Conservation (phyloP, 164 flowering plant species). For the Amborella trichopoda region DNA sequence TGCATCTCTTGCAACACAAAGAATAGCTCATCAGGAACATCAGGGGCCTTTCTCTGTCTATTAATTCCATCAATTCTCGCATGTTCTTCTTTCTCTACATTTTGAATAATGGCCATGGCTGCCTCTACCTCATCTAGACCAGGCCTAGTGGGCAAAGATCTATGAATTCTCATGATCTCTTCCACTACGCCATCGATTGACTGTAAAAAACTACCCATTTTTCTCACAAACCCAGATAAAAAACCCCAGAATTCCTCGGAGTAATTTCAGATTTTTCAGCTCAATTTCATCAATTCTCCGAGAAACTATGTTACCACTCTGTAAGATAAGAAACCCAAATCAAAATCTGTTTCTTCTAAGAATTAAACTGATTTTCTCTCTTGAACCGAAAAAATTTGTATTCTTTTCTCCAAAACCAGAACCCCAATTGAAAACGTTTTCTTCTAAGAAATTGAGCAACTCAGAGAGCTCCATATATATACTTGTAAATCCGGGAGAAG, state of each 20-base stretch:
- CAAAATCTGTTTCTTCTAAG: no score
- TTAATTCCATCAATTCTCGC: conserved; percentile 29
- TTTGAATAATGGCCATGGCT: conserved; percentile 34
- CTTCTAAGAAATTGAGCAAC: no score
- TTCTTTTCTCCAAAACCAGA: no score
- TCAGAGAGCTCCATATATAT: no score
- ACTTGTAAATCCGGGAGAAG: no score
- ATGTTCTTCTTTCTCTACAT: conserved; percentile 58
- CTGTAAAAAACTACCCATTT: conserved; percentile 15
- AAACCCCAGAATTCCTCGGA: background rate
- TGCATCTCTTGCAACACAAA: conserved; percentile 33
- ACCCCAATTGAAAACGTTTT: no score
- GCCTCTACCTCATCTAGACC: conserved; percentile 56
- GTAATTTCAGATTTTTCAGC: no score
- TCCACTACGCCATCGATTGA: conserved; percentile 31
- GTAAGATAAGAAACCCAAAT: conserved; percentile 7
- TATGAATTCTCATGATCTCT: conserved; percentile 59
- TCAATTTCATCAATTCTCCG: no score
- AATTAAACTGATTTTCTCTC: no score
- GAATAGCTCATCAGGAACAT: conserved; percentile 34
- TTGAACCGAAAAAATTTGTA: no score
- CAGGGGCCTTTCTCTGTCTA: conserved; percentile 17
- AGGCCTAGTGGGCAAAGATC: conserved; percentile 57
- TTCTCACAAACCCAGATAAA: background rate
- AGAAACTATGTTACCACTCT: background rate